A percentile compares a stretch with the other conserved stretches of the same genome.
phyloP scores from a whole-genome alignment of 345 rosid genomes.

The Balakata baccata region DNA sequence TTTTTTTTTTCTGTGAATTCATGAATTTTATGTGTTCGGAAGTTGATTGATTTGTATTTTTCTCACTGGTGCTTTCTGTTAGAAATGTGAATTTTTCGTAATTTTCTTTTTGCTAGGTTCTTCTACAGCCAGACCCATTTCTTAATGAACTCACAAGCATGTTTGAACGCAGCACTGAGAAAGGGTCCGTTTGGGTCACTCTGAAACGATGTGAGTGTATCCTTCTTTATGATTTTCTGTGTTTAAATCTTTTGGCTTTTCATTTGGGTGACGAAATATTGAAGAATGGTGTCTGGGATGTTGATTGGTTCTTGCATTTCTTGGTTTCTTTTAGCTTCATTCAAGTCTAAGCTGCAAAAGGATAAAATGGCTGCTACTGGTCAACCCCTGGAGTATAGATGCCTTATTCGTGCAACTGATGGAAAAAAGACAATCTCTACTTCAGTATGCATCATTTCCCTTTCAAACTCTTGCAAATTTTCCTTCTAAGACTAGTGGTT shows the following conservation, averaged over 20 bases:
- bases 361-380: slow-evolving; percentile 61
- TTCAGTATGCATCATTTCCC: slow-evolving; percentile 43
- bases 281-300: neutral
- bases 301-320: slow-evolving; percentile 4
- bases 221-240: neutral
- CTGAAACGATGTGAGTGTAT: slow-evolving; percentile 70
- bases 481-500: neutral
- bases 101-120: slow-evolving; percentile 41
- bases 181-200: slow-evolving; percentile 90
- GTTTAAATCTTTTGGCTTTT: neutral
- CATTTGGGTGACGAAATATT: neutral
- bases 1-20: too few relatives aligned
- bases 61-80: neutral
- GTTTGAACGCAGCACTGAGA: slow-evolving; percentile 76
- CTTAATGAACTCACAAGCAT: slow-evolving; percentile 86
- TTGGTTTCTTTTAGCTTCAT: slow-evolving; percentile 45
- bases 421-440: slow-evolving; percentile 79
- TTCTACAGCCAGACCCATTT: slow-evolving; percentile 78
- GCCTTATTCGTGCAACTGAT: slow-evolving; percentile 90
- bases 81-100: neutral
- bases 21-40: neutral
- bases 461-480: neutral
- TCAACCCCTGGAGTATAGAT: slow-evolving; percentile 65
- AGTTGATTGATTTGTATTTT: neutral
- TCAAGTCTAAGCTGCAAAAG: slow-evolving; percentile 73